These are phyloP conservation scores for Suhomyces wounanorum DNA, from an alignment of 1,139 yeast genomes.

Conservation along the genomic window DNA sequence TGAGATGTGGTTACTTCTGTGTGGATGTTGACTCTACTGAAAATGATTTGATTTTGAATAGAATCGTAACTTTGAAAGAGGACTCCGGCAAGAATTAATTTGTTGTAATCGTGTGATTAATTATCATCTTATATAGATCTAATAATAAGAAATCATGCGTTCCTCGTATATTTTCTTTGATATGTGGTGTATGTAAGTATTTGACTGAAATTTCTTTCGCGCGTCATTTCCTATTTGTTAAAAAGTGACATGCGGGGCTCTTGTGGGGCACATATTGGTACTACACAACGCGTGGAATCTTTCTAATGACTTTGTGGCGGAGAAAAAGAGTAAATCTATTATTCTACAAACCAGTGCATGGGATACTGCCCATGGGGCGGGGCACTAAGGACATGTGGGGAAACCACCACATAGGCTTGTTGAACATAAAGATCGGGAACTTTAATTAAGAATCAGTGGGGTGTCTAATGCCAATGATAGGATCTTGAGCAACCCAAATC, in stretches of 20 bases:
- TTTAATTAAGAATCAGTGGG: not conserved
- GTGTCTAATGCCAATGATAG: not conserved
- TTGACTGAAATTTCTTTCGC: not conserved
- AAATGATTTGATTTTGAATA: slow-evolving; percentile 68
- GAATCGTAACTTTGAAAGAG: slow-evolving; percentile 90
- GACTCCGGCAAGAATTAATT: slow-evolving; percentile 46
- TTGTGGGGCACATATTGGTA: not conserved
- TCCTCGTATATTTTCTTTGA: not conserved
- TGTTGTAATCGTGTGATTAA: not conserved
- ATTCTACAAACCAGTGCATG: not conserved
- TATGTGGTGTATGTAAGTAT: too few species aligned
- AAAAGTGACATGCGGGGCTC: not conserved
- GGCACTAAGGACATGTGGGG: not conserved
- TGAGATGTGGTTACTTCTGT: slow-evolving; percentile 96
- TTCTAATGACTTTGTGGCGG: not conserved
- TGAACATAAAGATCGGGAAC: not conserved
- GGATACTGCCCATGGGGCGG: not conserved
- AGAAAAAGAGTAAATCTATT: not conserved
- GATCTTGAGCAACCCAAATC: not conserved
- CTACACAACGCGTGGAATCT: not conserved
- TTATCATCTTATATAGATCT: not conserved
- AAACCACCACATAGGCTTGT: not conserved
- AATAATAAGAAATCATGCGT: not conserved
- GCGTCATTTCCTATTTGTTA: not conserved
- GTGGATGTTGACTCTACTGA: slow-evolving; percentile 75